phyloP scores from a whole-genome alignment of 768 basidiomycete genomes.

The Sporobolomyces pararoseus region DNA sequence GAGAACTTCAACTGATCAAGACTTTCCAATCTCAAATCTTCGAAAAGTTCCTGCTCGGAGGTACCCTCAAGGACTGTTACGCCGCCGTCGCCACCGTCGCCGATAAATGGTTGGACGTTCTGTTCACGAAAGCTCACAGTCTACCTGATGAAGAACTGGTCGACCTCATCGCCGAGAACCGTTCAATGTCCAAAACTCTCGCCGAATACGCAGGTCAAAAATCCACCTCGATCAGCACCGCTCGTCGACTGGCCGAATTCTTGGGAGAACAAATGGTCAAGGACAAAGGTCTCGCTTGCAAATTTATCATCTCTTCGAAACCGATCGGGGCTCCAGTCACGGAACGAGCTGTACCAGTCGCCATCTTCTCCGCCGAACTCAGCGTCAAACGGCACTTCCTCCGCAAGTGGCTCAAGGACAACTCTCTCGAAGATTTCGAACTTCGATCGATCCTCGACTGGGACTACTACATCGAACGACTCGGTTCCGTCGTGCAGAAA shows the following conservation, averaged over 20 bases:
- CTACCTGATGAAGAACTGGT: slow-evolving; percentile 87
- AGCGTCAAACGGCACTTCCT: slow-evolving; percentile 82
- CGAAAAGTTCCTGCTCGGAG: slow-evolving; percentile 90
- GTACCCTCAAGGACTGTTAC: slow-evolving; percentile 92
- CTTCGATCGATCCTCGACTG: slow-evolving; percentile 92
- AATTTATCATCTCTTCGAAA: slow-evolving; percentile 95
- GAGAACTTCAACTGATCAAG: slow-evolving; percentile 97
- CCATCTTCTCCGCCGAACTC: slow-evolving; percentile 95
- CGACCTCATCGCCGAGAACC: slow-evolving; percentile 95
- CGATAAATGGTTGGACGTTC: slow-evolving; percentile 93
- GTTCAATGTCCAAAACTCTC: slow-evolving; percentile 94
- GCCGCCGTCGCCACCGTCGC: slow-evolving; percentile 87
- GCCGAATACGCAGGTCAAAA: slow-evolving; percentile 95
- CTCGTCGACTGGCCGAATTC: slow-evolving; percentile 90
- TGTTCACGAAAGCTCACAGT: slow-evolving; percentile 78
- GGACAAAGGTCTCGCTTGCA: slow-evolving; percentile 97
- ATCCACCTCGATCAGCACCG: slow-evolving; percentile 96
- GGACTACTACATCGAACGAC: slow-evolving; percentile 95
- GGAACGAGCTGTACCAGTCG: slow-evolving; percentile 91
- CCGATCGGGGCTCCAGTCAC: slow-evolving; percentile 92
- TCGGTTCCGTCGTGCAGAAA: slow-evolving; percentile 97
- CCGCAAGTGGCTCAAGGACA: slow-evolving; percentile 95
- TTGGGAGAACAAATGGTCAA: slow-evolving; percentile 98
- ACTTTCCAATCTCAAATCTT: slow-evolving; percentile 99
- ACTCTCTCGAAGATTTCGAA: slow-evolving; percentile 77